Evolutionary conservation across 2,329 filamentous ascomycete species (phyloP).

Genomic region (Clonostachys rhizophaga): DNA sequence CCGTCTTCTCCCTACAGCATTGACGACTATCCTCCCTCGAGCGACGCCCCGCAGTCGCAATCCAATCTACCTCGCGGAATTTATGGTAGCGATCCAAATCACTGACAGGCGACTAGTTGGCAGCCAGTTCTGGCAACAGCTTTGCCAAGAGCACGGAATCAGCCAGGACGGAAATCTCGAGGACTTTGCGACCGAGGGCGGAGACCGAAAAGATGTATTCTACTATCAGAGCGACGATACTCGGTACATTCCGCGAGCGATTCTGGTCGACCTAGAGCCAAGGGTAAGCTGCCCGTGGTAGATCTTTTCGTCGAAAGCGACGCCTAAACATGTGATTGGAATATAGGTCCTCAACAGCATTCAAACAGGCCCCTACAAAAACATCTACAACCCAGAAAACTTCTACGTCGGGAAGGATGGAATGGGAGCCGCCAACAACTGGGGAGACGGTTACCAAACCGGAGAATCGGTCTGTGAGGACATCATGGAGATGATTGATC

Average conservation of each 20-base stretch:
- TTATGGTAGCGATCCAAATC: neutral
- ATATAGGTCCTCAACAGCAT: conserved; percentile 78
- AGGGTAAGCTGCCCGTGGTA: conserved; percentile 46
- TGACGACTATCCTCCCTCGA: neutral
- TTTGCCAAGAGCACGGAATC: conserved; percentile 97
- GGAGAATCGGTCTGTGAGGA: conserved; percentile 92
- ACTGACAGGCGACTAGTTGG: conserved; percentile 68
- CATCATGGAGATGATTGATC: conserved; percentile 98
- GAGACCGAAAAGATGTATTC: conserved; percentile 97
- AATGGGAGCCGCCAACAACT: conserved; percentile 93
- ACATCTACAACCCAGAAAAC: conserved; percentile 99
- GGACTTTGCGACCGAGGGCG: conserved; percentile 95
- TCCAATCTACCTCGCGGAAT: no score
- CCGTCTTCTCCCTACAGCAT: neutral
- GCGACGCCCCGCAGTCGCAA: no score
- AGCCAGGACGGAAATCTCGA: conserved; percentile 95
- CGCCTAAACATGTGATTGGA: neutral
- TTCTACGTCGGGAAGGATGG: conserved; percentile 96
- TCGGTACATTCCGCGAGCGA: conserved; percentile 93
- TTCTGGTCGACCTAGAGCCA: conserved; percentile 91
- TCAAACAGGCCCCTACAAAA: conserved; percentile 89
- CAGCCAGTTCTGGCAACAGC: conserved; percentile 97
- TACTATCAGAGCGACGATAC: conserved; percentile 99
- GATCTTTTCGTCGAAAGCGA: neutral
- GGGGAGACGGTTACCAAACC: conserved; percentile 93